Conservation (phyloP, 2,329 filamentous ascomycete species). For the Beauveria bassiana region DNA sequence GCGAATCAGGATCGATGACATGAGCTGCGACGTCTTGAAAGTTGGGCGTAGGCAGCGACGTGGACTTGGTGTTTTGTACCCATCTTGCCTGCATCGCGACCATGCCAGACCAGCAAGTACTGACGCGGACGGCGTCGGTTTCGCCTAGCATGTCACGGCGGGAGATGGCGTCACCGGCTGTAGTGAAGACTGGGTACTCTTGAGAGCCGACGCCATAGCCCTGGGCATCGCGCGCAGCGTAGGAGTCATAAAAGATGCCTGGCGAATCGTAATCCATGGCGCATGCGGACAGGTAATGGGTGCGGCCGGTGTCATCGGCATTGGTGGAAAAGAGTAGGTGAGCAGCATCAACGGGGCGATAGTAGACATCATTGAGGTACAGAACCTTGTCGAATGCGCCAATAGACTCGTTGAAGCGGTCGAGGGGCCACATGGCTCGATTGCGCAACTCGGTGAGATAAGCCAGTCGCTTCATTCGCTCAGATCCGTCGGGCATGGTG, state of each 20-base stretch:
- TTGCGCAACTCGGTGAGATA: constrained; percentile 69
- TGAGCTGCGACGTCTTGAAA: constrained; percentile 27
- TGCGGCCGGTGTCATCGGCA: constrained; percentile 38
- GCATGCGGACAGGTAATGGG: constrained; percentile 60
- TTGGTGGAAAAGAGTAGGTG: constrained; percentile 57
- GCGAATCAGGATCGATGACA: constrained; percentile 27
- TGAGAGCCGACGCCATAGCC: constrained; percentile 56
- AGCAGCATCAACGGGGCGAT: constrained; percentile 42
- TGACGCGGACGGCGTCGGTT: constrained; percentile 58
- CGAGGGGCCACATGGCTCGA: constrained; percentile 56
- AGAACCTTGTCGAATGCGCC: constrained; percentile 48
- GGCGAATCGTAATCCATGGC: constrained; percentile 57
- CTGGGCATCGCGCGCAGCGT: constrained; percentile 60
- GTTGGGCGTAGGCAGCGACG: constrained; percentile 22
- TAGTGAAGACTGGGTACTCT: constrained; percentile 61
- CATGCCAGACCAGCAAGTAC: constrained; percentile 73
- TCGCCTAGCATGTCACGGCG: constrained; percentile 55
- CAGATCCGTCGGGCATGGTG: constrained; percentile 52
- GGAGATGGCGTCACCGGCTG: constrained; percentile 42
- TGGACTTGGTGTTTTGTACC: constrained; percentile 37
- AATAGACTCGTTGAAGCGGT: constrained; percentile 33
- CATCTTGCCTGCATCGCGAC: constrained; percentile 55
- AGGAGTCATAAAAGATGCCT: constrained; percentile 66
- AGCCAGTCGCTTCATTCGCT: constrained; percentile 63
- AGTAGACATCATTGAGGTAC: constrained; percentile 61